These are phyloP conservation scores for Rutstroemia sp. DNA, from an alignment of 2,329 filamentous ascomycete genomes.

Conservation along the genomic window DNA sequence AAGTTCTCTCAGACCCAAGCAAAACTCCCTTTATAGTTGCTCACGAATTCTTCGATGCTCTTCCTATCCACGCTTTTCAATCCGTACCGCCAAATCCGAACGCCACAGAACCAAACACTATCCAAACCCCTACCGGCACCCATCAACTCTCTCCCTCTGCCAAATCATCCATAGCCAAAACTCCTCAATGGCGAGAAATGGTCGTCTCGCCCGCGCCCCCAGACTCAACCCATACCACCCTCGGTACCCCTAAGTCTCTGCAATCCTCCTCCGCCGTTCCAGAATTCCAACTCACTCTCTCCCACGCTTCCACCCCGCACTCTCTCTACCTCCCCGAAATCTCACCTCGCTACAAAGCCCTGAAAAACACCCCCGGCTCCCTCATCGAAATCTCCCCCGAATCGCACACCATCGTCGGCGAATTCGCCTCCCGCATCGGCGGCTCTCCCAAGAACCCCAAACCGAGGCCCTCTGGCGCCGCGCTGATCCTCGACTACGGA, in stretches of 20 bases:
- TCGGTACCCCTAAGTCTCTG: constrained; percentile 45
- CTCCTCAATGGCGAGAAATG: constrained; percentile 72
- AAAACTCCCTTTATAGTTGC: constrained; percentile 89
- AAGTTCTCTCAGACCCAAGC: constrained; percentile 41
- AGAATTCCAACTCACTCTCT: constrained; percentile 82
- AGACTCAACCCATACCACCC: constrained; percentile 43
- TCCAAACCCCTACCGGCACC: constrained; percentile 35
- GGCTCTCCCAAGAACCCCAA: constrained; percentile 52
- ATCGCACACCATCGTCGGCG: constrained; percentile 67
- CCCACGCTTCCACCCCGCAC: constrained; percentile 70
- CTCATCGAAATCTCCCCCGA: constrained; percentile 89
- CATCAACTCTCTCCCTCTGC: constrained; percentile 31
- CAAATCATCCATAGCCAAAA: constrained; percentile 26
- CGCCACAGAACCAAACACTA: constrained; percentile 28
- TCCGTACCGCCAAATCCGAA: constrained; percentile 48
- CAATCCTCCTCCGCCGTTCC: constrained; percentile 46
- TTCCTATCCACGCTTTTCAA: constrained; percentile 94
- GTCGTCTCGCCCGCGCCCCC: constrained; percentile 63
- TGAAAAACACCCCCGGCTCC: constrained; percentile 60
- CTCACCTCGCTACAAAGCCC: constrained; percentile 68
- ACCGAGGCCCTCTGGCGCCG: constrained; percentile 65
- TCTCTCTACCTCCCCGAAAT: constrained; percentile 78
- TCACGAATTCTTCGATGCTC: constrained; percentile 97
- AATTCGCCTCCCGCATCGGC: constrained; percentile 81
- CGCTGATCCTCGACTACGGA: constrained; percentile 94